Percentiles rank a stretch among this genome's conserved stretches.
These are phyloP conservation scores for Knoxia roxburghii DNA, from an alignment of 257 asterid genomes.

Conservation along the genomic window DNA sequence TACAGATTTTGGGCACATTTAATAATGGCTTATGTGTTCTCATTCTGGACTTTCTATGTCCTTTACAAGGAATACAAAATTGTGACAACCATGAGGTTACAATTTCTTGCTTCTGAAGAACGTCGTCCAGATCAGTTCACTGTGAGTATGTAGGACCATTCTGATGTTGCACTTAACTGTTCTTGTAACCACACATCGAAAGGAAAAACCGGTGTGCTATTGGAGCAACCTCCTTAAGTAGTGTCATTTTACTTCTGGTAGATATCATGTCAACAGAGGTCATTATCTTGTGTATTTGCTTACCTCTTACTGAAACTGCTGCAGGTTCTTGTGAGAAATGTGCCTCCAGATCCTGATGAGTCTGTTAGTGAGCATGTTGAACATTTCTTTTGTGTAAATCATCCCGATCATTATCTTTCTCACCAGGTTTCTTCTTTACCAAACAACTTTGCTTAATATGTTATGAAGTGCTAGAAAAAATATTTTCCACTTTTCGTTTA, in stretches of 20 bases:
- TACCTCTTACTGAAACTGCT: slow-evolving; percentile 13
- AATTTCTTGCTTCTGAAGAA: slow-evolving; percentile 72
- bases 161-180: not conserved
- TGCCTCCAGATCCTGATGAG: slow-evolving; percentile 92
- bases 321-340: slow-evolving; percentile 90
- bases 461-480: not conserved
- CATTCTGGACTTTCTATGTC: slow-evolving; percentile 80
- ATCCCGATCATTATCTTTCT: slow-evolving; percentile 69
- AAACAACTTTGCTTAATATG: not conserved
- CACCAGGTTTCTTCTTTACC: slow-evolving; percentile 48
- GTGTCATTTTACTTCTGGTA: not conserved
- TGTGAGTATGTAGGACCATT: slow-evolving; percentile 39
- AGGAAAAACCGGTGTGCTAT: not conserved
- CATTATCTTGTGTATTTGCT: not conserved
- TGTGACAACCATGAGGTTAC: slow-evolving; percentile 63
- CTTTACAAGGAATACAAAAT: slow-evolving; percentile 76
- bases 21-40: slow-evolving; percentile 64
- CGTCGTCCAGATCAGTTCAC: slow-evolving; percentile 91
- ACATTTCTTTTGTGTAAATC: slow-evolving; percentile 93
- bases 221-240: not conserved
- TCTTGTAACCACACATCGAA: not conserved
- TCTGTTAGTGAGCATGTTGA: slow-evolving; percentile 88
- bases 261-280: not conserved
- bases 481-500: not conserved
- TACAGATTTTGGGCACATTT: slow-evolving; percentile 84